Conservation (phyloP, 352 stramenopile species). For the Phytophthora foliorum region DNA sequence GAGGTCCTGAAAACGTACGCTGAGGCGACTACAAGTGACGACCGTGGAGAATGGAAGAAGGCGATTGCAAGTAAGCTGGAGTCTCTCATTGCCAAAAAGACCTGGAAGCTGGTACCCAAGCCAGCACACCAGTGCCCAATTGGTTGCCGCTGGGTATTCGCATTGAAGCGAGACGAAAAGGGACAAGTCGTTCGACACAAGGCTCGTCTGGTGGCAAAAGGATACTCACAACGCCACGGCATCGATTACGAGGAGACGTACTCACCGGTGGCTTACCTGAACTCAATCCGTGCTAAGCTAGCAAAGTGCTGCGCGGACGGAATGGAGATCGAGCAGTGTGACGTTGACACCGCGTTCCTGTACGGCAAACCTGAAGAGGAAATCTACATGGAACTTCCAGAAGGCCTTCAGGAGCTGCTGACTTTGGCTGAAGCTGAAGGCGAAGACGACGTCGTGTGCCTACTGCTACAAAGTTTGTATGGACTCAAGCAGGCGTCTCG, state of each 20-base stretch:
- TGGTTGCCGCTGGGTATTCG: constrained; percentile 11
- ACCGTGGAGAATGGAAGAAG: no score
- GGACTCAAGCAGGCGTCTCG: no score
- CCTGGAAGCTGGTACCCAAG: constrained; percentile 2
- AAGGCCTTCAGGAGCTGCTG: background rate
- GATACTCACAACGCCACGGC: constrained; percentile 1
- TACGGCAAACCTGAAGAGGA: constrained; percentile 13
- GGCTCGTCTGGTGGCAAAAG: background rate
- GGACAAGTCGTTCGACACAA: background rate
- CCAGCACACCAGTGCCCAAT: constrained; percentile 17
- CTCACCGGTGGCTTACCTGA: no score
- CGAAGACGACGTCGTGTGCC: constrained; percentile 1
- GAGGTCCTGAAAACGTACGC: no score
- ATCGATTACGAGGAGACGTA: constrained; percentile 17
- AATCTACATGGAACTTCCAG: background rate
- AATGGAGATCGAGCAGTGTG: constrained; percentile 10
- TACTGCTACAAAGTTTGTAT: constrained; percentile 3
- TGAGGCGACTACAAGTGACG: no score
- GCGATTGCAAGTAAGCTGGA: no score
- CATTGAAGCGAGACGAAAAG: constrained; percentile 9
- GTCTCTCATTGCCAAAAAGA: background rate
- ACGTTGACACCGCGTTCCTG: constrained; percentile 9
- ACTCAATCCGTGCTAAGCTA: constrained; percentile 1
- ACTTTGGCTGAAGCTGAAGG: background rate
- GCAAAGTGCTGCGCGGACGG: background rate